Evolutionary conservation across 2,329 filamentous ascomycete species (phyloP).

Genomic region (Scedosporium dehoogii): DNA sequence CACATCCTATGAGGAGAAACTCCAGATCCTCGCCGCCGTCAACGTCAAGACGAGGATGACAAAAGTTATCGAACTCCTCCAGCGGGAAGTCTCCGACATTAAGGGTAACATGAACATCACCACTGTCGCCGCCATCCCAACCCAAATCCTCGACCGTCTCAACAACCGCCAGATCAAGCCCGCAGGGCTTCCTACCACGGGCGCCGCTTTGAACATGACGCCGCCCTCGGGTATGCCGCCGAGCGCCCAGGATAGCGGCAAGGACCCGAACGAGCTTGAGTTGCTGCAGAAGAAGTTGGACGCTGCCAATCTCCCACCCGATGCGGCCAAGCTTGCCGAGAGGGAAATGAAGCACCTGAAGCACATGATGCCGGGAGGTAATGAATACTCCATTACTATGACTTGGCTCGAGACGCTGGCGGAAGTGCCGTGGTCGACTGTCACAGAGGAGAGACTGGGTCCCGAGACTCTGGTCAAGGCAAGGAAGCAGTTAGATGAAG

Average conservation of each 20-base stretch:
- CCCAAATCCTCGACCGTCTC: slow-evolving; percentile 50
- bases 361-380: slow-evolving; percentile 94
- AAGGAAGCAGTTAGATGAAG: slow-evolving; percentile 83
- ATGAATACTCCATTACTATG: slow-evolving; percentile 87
- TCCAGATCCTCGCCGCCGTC: slow-evolving; percentile 73
- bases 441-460: slow-evolving; percentile 79
- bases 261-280: slow-evolving; percentile 82
- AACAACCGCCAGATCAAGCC: slow-evolving; percentile 25
- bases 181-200: slow-evolving; percentile 13
- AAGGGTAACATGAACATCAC: slow-evolving; percentile 84
- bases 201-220: slow-evolving; percentile 24
- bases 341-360: slow-evolving; percentile 78
- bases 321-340: slow-evolving; percentile 84
- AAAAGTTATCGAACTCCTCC: slow-evolving; percentile 73
- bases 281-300: slow-evolving; percentile 84
- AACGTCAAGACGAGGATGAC: slow-evolving; percentile 69
- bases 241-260: slow-evolving; percentile 44
- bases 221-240: slow-evolving; percentile 7
- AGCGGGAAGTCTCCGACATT: slow-evolving; percentile 70
- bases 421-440: slow-evolving; percentile 84
- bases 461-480: slow-evolving; percentile 68
- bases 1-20: slow-evolving; percentile 79
- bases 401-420: slow-evolving; percentile 90
- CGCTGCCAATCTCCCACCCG: slow-evolving; percentile 67
- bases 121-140: slow-evolving; percentile 57